phyloP scores from a whole-genome alignment of 768 basidiomycete species.

The Phallus indusiatus region DNA sequence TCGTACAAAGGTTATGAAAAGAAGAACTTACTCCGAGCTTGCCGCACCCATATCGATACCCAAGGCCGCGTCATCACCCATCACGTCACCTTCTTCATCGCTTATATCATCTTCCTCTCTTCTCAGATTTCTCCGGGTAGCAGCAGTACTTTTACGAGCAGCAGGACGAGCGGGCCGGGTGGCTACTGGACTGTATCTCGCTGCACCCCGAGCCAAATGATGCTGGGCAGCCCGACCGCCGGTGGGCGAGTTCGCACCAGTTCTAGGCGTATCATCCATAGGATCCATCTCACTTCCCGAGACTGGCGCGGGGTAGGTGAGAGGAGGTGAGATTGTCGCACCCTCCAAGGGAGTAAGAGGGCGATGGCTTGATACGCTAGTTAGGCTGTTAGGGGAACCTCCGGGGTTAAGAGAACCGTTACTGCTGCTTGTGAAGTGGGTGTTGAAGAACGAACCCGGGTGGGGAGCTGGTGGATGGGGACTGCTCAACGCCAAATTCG shows the following conservation, averaged over 20 bases:
- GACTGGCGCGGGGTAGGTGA: background rate
- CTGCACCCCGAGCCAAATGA: background rate
- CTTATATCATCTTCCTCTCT: constrained; percentile 3
- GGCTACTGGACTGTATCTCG: background rate
- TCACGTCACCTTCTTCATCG: constrained; percentile 46
- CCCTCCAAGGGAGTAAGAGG: constrained; percentile 34
- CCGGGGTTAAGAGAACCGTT: constrained; percentile 35
- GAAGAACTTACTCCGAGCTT: constrained; percentile 44
- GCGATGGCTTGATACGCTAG: constrained; percentile 14
- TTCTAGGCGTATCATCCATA: background rate
- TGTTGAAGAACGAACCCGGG: constrained; percentile 41
- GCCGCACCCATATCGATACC: constrained; percentile 29
- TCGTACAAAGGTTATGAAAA: background rate
- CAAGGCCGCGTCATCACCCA: constrained; percentile 52
- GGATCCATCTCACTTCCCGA: background rate
- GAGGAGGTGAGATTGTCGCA: constrained; percentile 43
- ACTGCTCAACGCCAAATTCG: constrained; percentile 20
- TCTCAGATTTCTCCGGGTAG: background rate
- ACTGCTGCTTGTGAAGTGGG: constrained; percentile 10
- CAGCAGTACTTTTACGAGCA: background rate
- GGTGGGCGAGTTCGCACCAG: background rate
- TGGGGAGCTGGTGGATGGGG: constrained; percentile 65
- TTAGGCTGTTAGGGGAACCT: constrained; percentile 6
- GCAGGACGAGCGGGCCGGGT: background rate
- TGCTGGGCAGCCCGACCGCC: background rate